Conservation (phyloP, 2,329 filamentous ascomycete genomes). For the Bipolaris oryzae region DNA sequence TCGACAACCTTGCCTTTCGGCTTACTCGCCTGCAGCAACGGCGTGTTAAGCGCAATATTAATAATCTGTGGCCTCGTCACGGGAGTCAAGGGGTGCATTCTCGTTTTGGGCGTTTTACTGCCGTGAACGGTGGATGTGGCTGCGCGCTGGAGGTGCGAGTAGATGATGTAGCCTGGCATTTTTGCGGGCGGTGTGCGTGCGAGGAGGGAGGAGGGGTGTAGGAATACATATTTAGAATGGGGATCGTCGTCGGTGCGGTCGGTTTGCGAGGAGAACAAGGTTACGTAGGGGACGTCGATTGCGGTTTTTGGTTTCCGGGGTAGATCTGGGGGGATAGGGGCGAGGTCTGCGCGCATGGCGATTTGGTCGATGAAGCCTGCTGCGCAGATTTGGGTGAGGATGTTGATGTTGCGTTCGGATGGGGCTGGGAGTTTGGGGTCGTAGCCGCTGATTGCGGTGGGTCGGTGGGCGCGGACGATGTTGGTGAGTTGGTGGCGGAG, state of each 20-base stretch:
- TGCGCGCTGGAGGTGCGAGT: conserved; percentile 79
- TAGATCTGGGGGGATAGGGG: conserved; percentile 65
- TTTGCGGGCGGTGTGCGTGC: conserved; percentile 59
- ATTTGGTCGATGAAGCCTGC: conserved; percentile 94
- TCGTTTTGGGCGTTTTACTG: conserved; percentile 62
- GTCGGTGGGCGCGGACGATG: conserved; percentile 76
- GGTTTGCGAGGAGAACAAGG: conserved; percentile 72
- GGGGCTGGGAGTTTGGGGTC: conserved; percentile 61
- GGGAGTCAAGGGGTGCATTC: conserved; percentile 87
- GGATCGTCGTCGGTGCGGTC: conserved; percentile 52
- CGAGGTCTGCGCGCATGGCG: conserved; percentile 87
- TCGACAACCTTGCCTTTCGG: conserved; percentile 79
- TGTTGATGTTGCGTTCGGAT: conserved; percentile 70
- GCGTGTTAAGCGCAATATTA: conserved; percentile 81
- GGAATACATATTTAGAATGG: conserved; percentile 74
- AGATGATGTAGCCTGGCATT: conserved; percentile 86
- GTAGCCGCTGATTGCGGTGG: conserved; percentile 51
- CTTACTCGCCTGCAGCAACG: conserved; percentile 83
- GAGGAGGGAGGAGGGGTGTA: conserved; percentile 85
- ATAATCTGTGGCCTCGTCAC: conserved; percentile 77
- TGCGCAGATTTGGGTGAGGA: conserved; percentile 88
- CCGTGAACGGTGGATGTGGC: conserved; percentile 54
- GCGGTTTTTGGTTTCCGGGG: conserved; percentile 76
- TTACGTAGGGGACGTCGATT: conserved; percentile 89
- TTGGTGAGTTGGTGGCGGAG: conserved; percentile 82